Evolutionary conservation across 2,329 filamentous ascomycete genomes (phyloP), one percentile per base, ranked within the genome.

Genomic region (Parastagonospora avenae): DNA sequence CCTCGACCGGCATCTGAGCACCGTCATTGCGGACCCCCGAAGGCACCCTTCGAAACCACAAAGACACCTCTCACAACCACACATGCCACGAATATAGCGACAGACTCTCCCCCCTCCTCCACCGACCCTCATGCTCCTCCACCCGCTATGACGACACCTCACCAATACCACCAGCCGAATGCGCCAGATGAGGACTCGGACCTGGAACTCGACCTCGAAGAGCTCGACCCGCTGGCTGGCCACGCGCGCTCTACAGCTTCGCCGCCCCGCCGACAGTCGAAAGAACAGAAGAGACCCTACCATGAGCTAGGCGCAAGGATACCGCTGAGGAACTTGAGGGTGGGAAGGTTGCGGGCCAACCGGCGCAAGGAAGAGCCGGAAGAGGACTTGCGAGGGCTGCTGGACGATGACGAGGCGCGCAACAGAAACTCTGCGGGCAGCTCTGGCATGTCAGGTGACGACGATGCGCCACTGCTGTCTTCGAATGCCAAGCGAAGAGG

Each of bases 391-490:
- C 79, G 86, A 59, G 84, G 82, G 4, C 77, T 94, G 47, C 76
- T 93, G 46, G 85, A 85, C 44, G 85, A 89, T 41, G 79, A 81
- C 11, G 82, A 85, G 37, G 79, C 77, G 4, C 77, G 79, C 15
- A 77, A 77, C 46, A 77, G 80, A 51, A 79, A 83, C 55, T 82
- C 84, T 63, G 87, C 85, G 1, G 85, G 84, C 55, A 86, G 83
- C 65, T 79, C 75, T 24, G 79, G 79, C 12, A 78, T 78, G 48
- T 69, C 67, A 56, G 82, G 80, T 16, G 85, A 86, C 41, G 91
- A 93, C 57, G 87, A 93, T 74, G 85, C 85, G 31, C 89, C 90
- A n/a, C 79, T 96, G 29, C 78, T 95, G 15, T 78, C 82, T 72
- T 70, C 33, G 59, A 48, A 67, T 65, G 52, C 61, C 59, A 54